Base-by-base conservation (phyloP, 768 basidiomycete species). In the Tricholoma flavovirens region DNA sequence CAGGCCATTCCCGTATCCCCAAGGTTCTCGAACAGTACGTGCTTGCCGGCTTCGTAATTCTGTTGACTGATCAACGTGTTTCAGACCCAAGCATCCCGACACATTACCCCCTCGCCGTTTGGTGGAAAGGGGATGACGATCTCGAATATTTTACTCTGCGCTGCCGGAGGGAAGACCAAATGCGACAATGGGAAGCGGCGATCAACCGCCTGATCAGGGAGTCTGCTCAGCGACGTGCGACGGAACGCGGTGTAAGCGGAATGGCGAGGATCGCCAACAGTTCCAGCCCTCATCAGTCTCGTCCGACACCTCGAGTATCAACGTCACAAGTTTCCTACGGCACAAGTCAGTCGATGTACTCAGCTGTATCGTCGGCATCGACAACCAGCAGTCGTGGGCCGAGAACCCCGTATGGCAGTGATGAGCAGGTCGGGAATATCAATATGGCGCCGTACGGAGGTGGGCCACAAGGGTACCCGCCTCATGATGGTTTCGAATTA, bases 51-150 rank as follows among this genome's bases (percentile, higher is more conserved):
- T 57, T 60, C 33, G 48, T 49, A n/a, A 38, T 53, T 56, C 53
- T 54, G 36, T 32, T 57, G 59, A 58, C 49, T 49, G 29, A 49
- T 35, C 51, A 10, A 55, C 43, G 48, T 53, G 53, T 58, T 53
- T 50, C 50, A 83, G 82, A 77, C 22, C 75, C 79, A 24, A 73
- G 76, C 10, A 71, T 74, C 35, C 74, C 76, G 67, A 80, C 82
- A 21, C 77, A 84, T 64, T 86, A 91, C 67, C 86, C 91, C 7
- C 83, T 98, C 32, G 86, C 90, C 35, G 90, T 97, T 5, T 93
- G 87, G 82, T 98, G 94, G 94, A 86, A 89, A 65, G 93, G 93
- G 4, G 95, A 97, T 64, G 89, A 93, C 62, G 90, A 91, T 63
- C 75, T 93, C 40, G 97, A 98, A 64, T 93, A 83, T 65, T 98